Conservation (phyloP, 805 yeast genomes). For the Candida pini region DNA sequence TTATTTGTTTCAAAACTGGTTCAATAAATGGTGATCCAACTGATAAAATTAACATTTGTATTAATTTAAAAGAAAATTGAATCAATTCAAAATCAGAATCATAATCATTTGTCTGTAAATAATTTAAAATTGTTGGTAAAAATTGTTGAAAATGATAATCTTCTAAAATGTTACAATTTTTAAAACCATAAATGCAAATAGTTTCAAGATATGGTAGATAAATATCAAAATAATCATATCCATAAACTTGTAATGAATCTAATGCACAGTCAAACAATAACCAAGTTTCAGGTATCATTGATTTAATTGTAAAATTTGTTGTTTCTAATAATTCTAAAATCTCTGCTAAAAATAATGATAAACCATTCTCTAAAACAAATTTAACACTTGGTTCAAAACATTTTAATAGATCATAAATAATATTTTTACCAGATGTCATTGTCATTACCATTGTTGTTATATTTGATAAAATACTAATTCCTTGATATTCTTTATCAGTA, state of each 20-base stretch:
- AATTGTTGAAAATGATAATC: constrained; percentile 16
- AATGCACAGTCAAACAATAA: constrained; percentile 35
- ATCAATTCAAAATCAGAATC: constrained; percentile 18
- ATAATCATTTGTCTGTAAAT: constrained; percentile 13
- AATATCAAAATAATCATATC: constrained; percentile 43
- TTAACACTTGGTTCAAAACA: constrained; percentile 65
- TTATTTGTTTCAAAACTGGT: constrained; percentile 12
- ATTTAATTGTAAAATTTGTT: constrained; percentile 54
- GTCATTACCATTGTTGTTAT: constrained; percentile 76
- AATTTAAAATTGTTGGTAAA: constrained; percentile 16
- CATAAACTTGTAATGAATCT: constrained; percentile 46
- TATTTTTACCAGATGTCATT: constrained; percentile 68
- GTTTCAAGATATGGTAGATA: constrained; percentile 46
- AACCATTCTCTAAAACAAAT: constrained; percentile 56
- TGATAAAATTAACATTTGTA: constrained; percentile 10
- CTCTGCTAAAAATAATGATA: constrained; percentile 74
- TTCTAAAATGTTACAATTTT: constrained; percentile 10
- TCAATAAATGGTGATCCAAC: constrained; percentile 12
- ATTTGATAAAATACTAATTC: constrained; percentile 74
- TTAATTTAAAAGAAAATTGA: constrained; percentile 16
- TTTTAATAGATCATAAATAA: constrained; percentile 59
- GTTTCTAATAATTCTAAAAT: constrained; percentile 66
- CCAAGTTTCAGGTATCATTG: constrained; percentile 41
- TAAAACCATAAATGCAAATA: constrained; percentile 41
- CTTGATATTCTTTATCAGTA: constrained; percentile 76